Conservation (phyloP, 306 rosid genomes). For the Betula pendula region DNA sequence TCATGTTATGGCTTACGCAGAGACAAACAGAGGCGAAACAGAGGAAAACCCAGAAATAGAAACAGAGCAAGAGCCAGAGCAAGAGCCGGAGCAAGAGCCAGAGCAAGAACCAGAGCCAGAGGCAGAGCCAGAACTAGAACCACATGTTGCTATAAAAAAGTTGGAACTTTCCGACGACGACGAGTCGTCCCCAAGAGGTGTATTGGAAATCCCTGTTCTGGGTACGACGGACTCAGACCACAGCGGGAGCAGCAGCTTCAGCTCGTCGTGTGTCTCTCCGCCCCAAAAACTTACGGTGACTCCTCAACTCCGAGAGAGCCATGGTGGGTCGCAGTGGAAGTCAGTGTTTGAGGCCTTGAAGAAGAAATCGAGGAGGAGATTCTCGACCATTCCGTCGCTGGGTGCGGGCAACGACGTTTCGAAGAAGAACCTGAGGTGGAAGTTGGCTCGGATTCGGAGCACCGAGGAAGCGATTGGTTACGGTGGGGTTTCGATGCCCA, state of each 20-base stretch:
- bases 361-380: conserved; percentile 51
- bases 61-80: conserved; percentile 36
- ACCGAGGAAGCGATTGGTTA: conserved; percentile 48
- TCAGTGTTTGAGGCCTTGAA: conserved; percentile 55
- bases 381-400: conserved; percentile 60
- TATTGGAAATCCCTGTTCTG: conserved; percentile 54
- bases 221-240: conserved; percentile 59
- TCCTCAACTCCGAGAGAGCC: conserved; percentile 11
- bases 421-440: conserved; percentile 49
- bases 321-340: conserved; percentile 50
- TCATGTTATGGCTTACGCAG: conserved; percentile 12
- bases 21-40: conserved; percentile 19
- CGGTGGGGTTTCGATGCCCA: conserved; percentile 39
- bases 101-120: neutral
- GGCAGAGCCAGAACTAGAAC: neutral
- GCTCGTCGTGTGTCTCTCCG: conserved; percentile 10
- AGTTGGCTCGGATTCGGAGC: conserved; percentile 59
- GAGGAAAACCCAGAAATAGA: conserved; percentile 41
- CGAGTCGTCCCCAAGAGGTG: conserved; percentile 69
- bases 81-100: conserved; percentile 3
- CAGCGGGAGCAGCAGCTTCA: conserved; percentile 34
- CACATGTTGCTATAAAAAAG: conserved; percentile 1
- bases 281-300: conserved; percentile 28
- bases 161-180: conserved; percentile 30
- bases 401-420: conserved; percentile 46